Evolutionary conservation across 768 basidiomycete genomes (phyloP), one percentile per base, ranked within the genome.

Genomic region (Coprinellus micaceus): DNA sequence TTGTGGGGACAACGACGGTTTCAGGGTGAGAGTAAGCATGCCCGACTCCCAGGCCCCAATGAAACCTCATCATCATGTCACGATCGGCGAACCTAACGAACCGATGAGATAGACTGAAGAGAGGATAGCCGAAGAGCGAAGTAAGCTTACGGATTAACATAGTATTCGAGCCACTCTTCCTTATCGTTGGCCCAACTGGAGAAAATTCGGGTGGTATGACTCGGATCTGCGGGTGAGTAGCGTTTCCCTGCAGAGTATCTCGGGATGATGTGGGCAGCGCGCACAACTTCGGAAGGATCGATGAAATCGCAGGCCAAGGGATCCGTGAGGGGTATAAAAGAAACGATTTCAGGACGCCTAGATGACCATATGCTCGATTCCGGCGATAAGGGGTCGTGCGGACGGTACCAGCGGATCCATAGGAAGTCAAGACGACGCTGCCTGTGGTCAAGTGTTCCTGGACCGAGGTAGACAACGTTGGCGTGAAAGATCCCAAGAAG

Each of bases 31-130:
- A 51, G 25, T 51, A 51, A 12, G 21, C 22, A 51, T 51, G 49
- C 13, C 49, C 49, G 28, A 51, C 49, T n/a, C 49, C 49, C 28
- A 51, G 25, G 11, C 49, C 49, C 49, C 49, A 51, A 26, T 51
- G 49, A 26, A 30, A 51, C 22, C 49, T 11, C 49, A 51, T 51
- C 4, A 51, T 12, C 49, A 51, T 51, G 19, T 51, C 49, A 17
- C 49, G 49, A 19, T 51, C 49, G 22, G 28, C 49, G 33, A 51
- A 51, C 12, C 49, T 51, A 21, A 37, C 11, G 33, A 9, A 26
- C 24, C 13, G 11, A 12, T 25, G 12, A 48, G 11, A 17, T 13
- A 21, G 49, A 10, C 15, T 33, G 28, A 33, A 10, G 17, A 5
- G 9, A 21, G 49, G 33, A 4, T 51, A 24, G 17, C 17, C 12